These are phyloP conservation scores for Suillus subluteus DNA, from an alignment of 768 basidiomycete genomes.

Conservation along the genomic window DNA sequence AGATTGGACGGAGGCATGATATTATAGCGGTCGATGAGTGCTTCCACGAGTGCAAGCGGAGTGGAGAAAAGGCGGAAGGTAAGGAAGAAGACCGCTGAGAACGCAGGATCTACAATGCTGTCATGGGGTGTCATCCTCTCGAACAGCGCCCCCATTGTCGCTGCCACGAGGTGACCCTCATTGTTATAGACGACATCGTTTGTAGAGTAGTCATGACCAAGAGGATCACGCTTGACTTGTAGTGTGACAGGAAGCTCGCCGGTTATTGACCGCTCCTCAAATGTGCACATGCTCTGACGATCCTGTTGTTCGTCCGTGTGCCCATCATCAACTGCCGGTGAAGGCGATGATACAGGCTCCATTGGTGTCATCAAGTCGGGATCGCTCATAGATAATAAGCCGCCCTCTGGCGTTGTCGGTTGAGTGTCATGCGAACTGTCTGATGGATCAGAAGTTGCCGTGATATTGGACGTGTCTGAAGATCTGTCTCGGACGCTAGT, in stretches of 20 bases:
- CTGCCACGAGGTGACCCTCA: constrained; percentile 90
- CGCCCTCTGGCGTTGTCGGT: constrained; percentile 50
- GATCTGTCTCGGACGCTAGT: constrained; percentile 42
- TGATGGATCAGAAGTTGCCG: constrained; percentile 49
- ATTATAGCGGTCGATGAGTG: constrained; percentile 84
- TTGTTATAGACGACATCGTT: constrained; percentile 90
- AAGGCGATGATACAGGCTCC: constrained; percentile 56
- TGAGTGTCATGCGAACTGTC: constrained; percentile 50
- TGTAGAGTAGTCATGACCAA: constrained; percentile 75
- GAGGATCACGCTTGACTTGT: constrained; percentile 40
- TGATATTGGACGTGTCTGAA: constrained; percentile 52
- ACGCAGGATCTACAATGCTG: constrained; percentile 83
- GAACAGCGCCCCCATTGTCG: constrained; percentile 86
- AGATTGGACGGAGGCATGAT: constrained; percentile 64
- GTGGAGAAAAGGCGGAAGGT: constrained; percentile 93
- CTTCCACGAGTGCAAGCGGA: constrained; percentile 73
- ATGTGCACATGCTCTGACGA: constrained; percentile 32
- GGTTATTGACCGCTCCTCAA: constrained; percentile 60
- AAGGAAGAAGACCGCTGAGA: constrained; percentile 90
- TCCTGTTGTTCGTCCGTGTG: constrained; percentile 56
- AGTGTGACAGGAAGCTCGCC: constrained; percentile 53
- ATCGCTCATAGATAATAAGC: constrained; percentile 33
- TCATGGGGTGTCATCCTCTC: constrained; percentile 98
- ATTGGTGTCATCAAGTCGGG: constrained; percentile 42
- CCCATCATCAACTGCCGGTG: constrained; percentile 49